Base-by-base conservation (phyloP, 768 basidiomycete genomes). In the Chlorophyllum brunneum region DNA sequence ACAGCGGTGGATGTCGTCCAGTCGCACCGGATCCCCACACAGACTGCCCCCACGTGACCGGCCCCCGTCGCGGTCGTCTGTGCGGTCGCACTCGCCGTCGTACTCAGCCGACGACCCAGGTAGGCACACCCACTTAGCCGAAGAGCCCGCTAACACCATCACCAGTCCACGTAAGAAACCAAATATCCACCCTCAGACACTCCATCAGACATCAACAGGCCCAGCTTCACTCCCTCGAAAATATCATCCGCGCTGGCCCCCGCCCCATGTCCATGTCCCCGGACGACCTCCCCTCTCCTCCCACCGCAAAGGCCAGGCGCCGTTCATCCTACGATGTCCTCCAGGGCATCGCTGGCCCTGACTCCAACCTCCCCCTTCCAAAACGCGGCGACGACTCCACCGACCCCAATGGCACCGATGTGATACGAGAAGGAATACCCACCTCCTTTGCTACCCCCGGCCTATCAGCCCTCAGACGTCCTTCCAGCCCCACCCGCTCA, bases 131-230 rank as follows among this genome's bases (percentile, higher is more conserved):
- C 51, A 13, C 18, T 34, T 45, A 46, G 23, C 30, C 26, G 31
- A 50, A 37, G 16, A 43, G 34, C 27, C 24, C 13, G 22, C 24
- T 23, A 29, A 47, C 31, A 26, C 7, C 9, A 27, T 18, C 40
- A 38, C 49, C 54, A 92, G 89, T 90, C 63, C 79, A 82, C 56
- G 75, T 90, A 48, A 81, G 89, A 51, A 83, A 81, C 59, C 88
- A 91, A 55, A 84, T 92, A 69, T 88, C 87, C 58, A 84, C 83
- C 34, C 70, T 92, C 62, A 90, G 86, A 68, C 89, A 92, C 65
- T 81, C 77, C 63, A 92, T 92, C 60, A 73, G 89, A 56, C 88
- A 91, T 60, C 86, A 92, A 63, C 87, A 90, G 71, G 88, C 88
- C 16, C 87, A 91, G 59, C 66, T 90, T 30, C 78, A 84, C 58